Evolutionary conservation across 2,329 filamentous ascomycete genomes (phyloP).

Genomic region (Colletotrichum lindemuthianum): DNA sequence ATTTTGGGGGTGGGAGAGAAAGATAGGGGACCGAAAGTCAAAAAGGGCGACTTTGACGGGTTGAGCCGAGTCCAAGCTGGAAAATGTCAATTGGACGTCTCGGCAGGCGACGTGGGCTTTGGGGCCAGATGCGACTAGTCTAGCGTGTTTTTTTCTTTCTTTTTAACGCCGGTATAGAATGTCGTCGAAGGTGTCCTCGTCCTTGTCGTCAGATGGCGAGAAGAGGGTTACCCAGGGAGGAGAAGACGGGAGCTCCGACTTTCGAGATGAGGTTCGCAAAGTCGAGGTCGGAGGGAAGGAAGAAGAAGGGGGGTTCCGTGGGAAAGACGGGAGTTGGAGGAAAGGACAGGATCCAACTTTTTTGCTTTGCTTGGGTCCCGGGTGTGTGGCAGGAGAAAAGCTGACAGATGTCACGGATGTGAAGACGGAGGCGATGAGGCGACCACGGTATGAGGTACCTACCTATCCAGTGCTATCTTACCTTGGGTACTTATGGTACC

Average conservation of each 20-base stretch:
- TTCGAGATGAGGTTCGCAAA: conserved; percentile 10
- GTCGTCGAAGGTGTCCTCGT: not conserved
- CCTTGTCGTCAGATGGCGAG: conserved; percentile 19
- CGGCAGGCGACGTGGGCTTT: conserved; percentile 26
- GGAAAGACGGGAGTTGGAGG: conserved; percentile 21
- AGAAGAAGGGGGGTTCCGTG: conserved; percentile 16
- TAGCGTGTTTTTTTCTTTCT: not conserved
- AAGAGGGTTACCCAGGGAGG: not conserved
- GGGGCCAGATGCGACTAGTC: conserved; percentile 18
- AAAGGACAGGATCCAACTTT: conserved; percentile 27
- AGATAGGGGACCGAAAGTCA: conserved; percentile 9
- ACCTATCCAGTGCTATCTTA: too few relatives aligned
- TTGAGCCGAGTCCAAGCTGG: conserved; percentile 7
- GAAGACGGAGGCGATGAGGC: not conserved
- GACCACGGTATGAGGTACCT: too few relatives aligned
- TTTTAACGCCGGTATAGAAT: conserved; percentile 14
- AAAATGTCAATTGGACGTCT: conserved; percentile 23
- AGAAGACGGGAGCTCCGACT: conserved; percentile 10
- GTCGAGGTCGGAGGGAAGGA: conserved; percentile 5
- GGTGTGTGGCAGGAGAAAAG: conserved; percentile 26
- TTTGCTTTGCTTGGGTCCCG: not conserved
- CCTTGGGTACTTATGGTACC: too few relatives aligned
- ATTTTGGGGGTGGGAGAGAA: not conserved
- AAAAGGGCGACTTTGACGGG: conserved; percentile 14
- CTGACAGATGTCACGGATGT: conserved; percentile 35